phyloP scores from a whole-genome alignment of 768 basidiomycete species.

The Tephrocybe sp. region DNA sequence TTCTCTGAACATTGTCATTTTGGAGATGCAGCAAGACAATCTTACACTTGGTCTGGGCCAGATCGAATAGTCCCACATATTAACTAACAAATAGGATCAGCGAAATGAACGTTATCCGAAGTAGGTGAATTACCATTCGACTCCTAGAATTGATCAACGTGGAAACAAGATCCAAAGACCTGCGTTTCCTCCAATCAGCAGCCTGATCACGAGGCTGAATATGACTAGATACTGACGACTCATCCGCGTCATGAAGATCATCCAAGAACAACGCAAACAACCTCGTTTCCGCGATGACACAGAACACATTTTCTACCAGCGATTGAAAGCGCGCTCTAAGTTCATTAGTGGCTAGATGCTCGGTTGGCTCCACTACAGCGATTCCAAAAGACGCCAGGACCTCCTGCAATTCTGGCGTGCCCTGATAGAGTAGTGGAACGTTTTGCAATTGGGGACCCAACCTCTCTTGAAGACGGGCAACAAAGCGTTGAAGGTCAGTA shows the following conservation, averaged over 20 bases:
- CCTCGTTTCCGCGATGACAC: slow-evolving; percentile 67
- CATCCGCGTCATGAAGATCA: slow-evolving; percentile 74
- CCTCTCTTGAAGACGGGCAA: slow-evolving; percentile 53
- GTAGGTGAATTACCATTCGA: slow-evolving; percentile 49
- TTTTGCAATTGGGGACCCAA: slow-evolving; percentile 73
- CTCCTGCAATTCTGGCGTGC: slow-evolving; percentile 68
- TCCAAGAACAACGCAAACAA: slow-evolving; percentile 73
- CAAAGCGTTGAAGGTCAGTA: slow-evolving; percentile 68
- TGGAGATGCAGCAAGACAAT: not conserved
- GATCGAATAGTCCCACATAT: slow-evolving; percentile 65
- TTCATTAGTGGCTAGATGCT: slow-evolving; percentile 56
- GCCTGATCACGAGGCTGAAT: not conserved
- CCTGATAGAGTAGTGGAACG: slow-evolving; percentile 68
- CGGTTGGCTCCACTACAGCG: slow-evolving; percentile 48
- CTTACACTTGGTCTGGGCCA: slow-evolving; percentile 44
- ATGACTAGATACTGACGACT: slow-evolving; percentile 42
- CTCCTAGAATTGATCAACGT: slow-evolving; percentile 65
- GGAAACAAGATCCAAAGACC: slow-evolving; percentile 65
- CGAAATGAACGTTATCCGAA: not conserved
- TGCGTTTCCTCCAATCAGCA: slow-evolving; percentile 23
- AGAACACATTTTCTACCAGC: slow-evolving; percentile 68
- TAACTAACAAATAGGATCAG: slow-evolving; percentile 38
- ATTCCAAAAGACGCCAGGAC: slow-evolving; percentile 59
- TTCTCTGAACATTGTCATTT: not conserved
- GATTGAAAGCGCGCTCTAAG: slow-evolving; percentile 70